These are phyloP conservation scores for Marvania coccoides DNA, from an alignment of 139 green algal genomes.

Conservation along the genomic window DNA sequence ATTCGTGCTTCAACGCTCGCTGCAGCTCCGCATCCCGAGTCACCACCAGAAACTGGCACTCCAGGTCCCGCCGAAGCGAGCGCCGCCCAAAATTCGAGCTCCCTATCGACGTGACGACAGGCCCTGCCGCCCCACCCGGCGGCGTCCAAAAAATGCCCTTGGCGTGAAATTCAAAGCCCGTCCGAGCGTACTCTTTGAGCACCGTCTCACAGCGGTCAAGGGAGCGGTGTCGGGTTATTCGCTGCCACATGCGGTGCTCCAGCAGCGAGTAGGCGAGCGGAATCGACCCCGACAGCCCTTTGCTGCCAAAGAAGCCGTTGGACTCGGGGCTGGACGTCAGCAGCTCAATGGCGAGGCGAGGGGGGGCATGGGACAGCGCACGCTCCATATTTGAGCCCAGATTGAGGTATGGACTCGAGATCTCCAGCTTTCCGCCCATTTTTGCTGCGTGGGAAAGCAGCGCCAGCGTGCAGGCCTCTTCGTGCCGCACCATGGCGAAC, in stretches of 20 bases:
- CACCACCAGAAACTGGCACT: conserved; percentile 30
- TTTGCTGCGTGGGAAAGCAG: background rate
- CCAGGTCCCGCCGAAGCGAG: conserved; percentile 29
- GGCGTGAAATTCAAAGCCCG: conserved; percentile 35
- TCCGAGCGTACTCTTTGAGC: conserved; percentile 22
- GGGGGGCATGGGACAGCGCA: background rate
- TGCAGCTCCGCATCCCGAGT: conserved; percentile 9
- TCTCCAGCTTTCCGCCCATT: background rate
- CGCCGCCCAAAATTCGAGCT: conserved; percentile 43
- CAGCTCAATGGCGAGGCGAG: background rate
- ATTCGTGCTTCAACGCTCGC: background rate
- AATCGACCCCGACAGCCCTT: conserved; percentile 23
- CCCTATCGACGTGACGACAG: conserved; percentile 17
- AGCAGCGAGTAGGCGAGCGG: conserved; percentile 36
- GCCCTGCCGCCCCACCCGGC: background rate
- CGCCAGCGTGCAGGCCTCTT: conserved; percentile 24
- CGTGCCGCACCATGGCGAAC: conserved; percentile 30
- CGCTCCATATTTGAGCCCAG: background rate
- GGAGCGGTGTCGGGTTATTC: background rate
- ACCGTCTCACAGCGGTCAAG: no score
- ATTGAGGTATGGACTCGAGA: conserved; percentile 47
- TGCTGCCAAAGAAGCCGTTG: conserved; percentile 37
- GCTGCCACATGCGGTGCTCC: conserved; percentile 25
- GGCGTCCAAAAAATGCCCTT: conserved; percentile 23
- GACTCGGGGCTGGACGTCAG: conserved; percentile 20